phyloP scores from a whole-genome alignment of 192 early-diverging fungal genomes.

The Umbelopsis isabellina region DNA sequence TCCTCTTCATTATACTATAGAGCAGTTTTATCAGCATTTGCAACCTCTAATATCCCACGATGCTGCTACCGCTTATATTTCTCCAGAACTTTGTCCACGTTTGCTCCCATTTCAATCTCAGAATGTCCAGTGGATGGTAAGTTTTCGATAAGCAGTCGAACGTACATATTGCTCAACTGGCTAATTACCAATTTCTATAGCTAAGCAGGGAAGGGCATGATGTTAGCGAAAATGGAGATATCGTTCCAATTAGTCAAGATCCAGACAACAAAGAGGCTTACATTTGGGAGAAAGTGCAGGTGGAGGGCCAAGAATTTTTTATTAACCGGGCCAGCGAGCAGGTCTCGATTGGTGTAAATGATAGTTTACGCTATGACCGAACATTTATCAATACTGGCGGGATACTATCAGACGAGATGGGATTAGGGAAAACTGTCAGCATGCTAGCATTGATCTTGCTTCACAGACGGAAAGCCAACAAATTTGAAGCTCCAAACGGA shows the following conservation, averaged over 20 bases:
- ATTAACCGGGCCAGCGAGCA: conserved; percentile 4
- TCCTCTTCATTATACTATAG: conserved; percentile 15
- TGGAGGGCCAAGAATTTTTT: not conserved
- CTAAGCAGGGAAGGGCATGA: conserved; percentile 11
- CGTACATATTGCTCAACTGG: too few relatives aligned
- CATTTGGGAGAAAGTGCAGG: conserved; percentile 16
- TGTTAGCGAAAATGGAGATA: not conserved
- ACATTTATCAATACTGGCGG: conserved; percentile 37
- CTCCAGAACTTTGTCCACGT: conserved; percentile 17
- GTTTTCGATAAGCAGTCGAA: not conserved
- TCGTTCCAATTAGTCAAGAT: not conserved
- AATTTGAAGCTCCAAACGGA: not conserved
- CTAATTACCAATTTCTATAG: not conserved
- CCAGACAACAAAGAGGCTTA: not conserved
- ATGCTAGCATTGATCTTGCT: conserved; percentile 60
- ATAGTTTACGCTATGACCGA: not conserved
- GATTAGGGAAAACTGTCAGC: conserved; percentile 68
- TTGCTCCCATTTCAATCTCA: conserved; percentile 35
- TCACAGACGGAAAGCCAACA: conserved; percentile 33
- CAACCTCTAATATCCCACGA: conserved; percentile 21
- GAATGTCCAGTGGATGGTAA: conserved; percentile 36
- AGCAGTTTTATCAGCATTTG: conserved; percentile 24
- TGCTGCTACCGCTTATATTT: not conserved
- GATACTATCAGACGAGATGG: conserved; percentile 64
- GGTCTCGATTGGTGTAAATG: not conserved